These are phyloP conservation scores for Actinomortierella ambigua DNA, from an alignment of 371 early-diverging fungal species.

Conservation along the genomic window DNA sequence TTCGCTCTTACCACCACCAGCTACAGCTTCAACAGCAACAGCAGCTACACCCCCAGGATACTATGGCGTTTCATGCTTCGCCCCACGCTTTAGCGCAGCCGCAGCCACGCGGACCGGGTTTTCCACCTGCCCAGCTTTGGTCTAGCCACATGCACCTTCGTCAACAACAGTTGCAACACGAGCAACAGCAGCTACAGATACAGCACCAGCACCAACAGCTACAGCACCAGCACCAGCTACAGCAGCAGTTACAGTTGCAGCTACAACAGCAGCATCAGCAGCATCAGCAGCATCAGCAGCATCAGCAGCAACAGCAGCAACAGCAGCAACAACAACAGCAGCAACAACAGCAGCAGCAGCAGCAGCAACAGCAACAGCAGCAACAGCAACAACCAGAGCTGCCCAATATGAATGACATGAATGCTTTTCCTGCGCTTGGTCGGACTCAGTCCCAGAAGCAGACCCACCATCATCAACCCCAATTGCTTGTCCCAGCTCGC, in stretches of 20 bases:
- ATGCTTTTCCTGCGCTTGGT: too few relatives aligned
- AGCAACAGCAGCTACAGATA: too few relatives aligned
- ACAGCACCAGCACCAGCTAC: slow-evolving; percentile 2
- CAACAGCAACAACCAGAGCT: slow-evolving; percentile 4
- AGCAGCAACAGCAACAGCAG: slow-evolving; percentile 1
- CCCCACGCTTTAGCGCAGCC: too few relatives aligned
- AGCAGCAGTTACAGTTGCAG: slow-evolving; percentile 1
- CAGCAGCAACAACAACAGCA: slow-evolving; percentile 5
- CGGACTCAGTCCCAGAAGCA: slow-evolving; percentile 3
- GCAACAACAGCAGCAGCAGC: not conserved
- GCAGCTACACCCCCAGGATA: slow-evolving; percentile 1
- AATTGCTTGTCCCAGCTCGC: too few relatives aligned
- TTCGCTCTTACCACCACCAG: slow-evolving; percentile 9
- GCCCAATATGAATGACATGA: not conserved
- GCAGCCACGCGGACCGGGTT: too few relatives aligned
- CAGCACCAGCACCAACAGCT: not conserved
- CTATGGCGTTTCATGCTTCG: too few relatives aligned
- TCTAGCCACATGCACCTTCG: too few relatives aligned
- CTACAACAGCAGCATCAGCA: slow-evolving; percentile 5
- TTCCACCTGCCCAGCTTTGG: too few relatives aligned
- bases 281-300: slow-evolving; percentile 6
- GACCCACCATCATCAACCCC: slow-evolving; percentile 15
- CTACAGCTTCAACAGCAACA: slow-evolving; percentile 4
- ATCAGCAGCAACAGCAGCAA: slow-evolving; percentile 16
- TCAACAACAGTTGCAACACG: not conserved